Evolutionary conservation across 2,329 filamentous ascomycete genomes (phyloP).

Genomic region (Ascocoryne sarcoides): DNA sequence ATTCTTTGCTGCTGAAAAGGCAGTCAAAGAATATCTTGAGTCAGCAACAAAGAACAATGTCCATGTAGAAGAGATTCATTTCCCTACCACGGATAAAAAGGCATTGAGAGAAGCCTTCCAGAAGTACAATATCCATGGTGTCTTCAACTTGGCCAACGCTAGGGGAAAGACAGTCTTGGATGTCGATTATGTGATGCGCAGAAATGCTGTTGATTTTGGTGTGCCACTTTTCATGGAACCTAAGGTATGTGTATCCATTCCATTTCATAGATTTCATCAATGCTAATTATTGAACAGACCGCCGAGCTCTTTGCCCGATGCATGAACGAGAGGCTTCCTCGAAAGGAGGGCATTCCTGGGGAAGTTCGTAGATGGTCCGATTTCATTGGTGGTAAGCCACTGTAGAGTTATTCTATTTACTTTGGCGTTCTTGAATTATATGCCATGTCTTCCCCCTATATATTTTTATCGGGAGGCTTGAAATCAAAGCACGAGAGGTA

Average conservation of each 20-base stretch:
- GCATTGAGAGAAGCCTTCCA: conserved; percentile 89
- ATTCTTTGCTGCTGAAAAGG: conserved; percentile 73
- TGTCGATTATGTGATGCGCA: conserved; percentile 96
- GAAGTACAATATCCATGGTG: conserved; percentile 92
- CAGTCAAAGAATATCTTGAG: conserved; percentile 80
- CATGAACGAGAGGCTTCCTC: conserved; percentile 93
- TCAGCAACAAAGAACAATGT: conserved; percentile 56
- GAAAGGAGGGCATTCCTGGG: conserved; percentile 74
- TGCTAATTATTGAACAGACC: conserved; percentile 50
- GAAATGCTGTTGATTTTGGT: conserved; percentile 97
- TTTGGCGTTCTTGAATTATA: conserved; percentile 2
- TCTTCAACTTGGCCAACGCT: conserved; percentile 85
- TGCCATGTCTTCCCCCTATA: too few species aligned
- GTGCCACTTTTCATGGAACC: conserved; percentile 98
- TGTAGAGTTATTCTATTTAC: conserved; percentile 43
- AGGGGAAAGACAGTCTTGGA: conserved; percentile 78
- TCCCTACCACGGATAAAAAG: conserved; percentile 93
- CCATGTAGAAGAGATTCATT: conserved; percentile 83
- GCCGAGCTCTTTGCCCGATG: conserved; percentile 93
- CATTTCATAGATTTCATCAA: neutral
- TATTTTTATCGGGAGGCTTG: too few species aligned
- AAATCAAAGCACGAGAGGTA: too few species aligned
- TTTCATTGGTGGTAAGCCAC: conserved; percentile 79
- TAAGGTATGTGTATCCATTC: conserved; percentile 56
- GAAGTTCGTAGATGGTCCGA: conserved; percentile 95